Evolutionary conservation across 495 filamentous ascomycete genomes (phyloP).

Genomic region (Penicillium silybi): DNA sequence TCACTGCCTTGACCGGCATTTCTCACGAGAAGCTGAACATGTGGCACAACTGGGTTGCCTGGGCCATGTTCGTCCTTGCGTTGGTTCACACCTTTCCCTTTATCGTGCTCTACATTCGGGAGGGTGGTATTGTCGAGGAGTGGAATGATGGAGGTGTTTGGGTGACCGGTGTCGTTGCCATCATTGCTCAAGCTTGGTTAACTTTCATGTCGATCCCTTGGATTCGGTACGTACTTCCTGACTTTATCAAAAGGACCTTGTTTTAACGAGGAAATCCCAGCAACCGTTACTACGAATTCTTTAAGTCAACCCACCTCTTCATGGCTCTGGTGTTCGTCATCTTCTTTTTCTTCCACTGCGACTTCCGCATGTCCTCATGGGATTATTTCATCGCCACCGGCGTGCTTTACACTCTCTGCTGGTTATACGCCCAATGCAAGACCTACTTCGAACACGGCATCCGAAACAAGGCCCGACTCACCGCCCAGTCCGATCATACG

Average conservation of each 20-base stretch:
- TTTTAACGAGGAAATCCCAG: slow-evolving; percentile 17
- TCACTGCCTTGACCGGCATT: slow-evolving; percentile 50
- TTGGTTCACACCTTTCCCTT: slow-evolving; percentile 58
- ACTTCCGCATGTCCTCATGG: slow-evolving; percentile 51
- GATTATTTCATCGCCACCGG: slow-evolving; percentile 54
- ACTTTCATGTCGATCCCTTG: slow-evolving; percentile 47
- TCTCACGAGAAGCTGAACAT: slow-evolving; percentile 53
- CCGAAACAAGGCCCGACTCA: slow-evolving; percentile 37
- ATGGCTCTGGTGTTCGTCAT: slow-evolving; percentile 50
- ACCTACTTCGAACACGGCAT: slow-evolving; percentile 42
- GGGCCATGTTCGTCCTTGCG: slow-evolving; percentile 50
- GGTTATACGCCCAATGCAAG: slow-evolving; percentile 39
- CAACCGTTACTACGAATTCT: slow-evolving; percentile 56
- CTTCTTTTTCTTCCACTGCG: slow-evolving; percentile 58
- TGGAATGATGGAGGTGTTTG: slow-evolving; percentile 46
- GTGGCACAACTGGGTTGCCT: slow-evolving; percentile 52
- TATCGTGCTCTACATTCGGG: slow-evolving; percentile 48
- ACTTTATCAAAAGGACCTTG: not conserved
- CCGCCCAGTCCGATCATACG: slow-evolving; percentile 29
- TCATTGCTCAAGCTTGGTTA: slow-evolving; percentile 53
- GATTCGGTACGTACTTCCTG: slow-evolving; percentile 38
- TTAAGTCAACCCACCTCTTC: slow-evolving; percentile 53
- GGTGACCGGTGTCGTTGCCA: slow-evolving; percentile 52
- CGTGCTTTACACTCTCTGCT: slow-evolving; percentile 40
- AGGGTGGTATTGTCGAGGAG: slow-evolving; percentile 45